Base-by-base conservation (phyloP, 306 rosid genomes). In the Glycine tomentella region DNA sequence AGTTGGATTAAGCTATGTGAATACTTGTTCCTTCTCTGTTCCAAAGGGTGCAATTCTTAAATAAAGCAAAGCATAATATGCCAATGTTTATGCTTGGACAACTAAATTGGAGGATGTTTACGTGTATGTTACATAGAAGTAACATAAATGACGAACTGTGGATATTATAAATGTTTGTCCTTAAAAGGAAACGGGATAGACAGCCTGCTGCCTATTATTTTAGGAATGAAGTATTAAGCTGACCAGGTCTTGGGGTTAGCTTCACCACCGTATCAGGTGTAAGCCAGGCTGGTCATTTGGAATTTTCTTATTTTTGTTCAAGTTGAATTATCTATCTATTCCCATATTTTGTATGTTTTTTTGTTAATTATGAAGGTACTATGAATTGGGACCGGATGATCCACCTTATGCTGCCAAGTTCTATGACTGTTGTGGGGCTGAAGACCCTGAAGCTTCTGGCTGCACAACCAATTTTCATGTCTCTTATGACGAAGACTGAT, bases 371-470 rank as follows among this genome's bases (percentile, higher is more conserved):
- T 75, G 55, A 84, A 93, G 97, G 95, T 91, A 91, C 87, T 91
- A 90, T 77, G 97, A 91, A 83, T 68, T 91, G 90, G 97, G 97
- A 6, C 92, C 92, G 1, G 14, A 93, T 25, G 97, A 91, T 78
- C 95, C 90, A 0, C 97, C 97, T 1, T 93, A 93, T 78, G 93
- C 97, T 82, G 95, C 97, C 87, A 91, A 90, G 83, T 92, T 95
- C 86, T 91, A 91, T 77, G 97, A 95, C 78, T 95, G 98, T 64
- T 92, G 98, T 88, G 98, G 98, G 85, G 97, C 92, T 81, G 97
- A 92, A 86, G 89, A 91, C 81, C 92, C 93, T 14, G 76, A 87
- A 64, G 91, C 98, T 2, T 78, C 90, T 78, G 94, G 97, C 71
- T 94, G 97, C 91, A 91, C 95, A 72, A 85, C 98, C 72, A 51